phyloP scores from a whole-genome alignment of 495 filamentous ascomycete species.

The Symbiotaphrina buchneri region DNA sequence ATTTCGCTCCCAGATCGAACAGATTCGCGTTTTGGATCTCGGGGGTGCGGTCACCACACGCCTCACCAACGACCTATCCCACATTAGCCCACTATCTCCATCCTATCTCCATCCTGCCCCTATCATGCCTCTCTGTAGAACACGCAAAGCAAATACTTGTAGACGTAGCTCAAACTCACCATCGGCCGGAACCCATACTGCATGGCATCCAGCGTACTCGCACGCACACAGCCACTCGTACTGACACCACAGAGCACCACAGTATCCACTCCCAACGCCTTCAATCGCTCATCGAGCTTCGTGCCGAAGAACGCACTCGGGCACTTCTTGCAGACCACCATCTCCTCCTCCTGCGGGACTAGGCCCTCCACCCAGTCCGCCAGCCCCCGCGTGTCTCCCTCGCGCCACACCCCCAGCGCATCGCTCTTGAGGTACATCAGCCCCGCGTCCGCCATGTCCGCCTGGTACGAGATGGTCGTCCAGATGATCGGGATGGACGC shows the following conservation, averaged over 20 bases:
- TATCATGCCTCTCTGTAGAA: too few species aligned
- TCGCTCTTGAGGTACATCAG: slow-evolving; percentile 12
- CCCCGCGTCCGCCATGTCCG: slow-evolving; percentile 15
- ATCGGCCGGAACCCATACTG: too few species aligned
- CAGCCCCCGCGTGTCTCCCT: slow-evolving; percentile 12
- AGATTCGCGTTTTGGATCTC: too few species aligned
- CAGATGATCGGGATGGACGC: slow-evolving; percentile 11
- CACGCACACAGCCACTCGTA: too few species aligned
- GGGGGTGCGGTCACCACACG: too few species aligned
- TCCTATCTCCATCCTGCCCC: too few species aligned
- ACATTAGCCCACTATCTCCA: too few species aligned
- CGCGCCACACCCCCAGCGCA: slow-evolving; percentile 12
- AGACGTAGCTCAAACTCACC: too few species aligned
- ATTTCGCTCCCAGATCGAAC: too few species aligned
- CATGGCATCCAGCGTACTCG: too few species aligned
- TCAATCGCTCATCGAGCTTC: slow-evolving; percentile 11
- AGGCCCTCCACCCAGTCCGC: slow-evolving; percentile 11
- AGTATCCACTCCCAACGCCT: slow-evolving; percentile 13
- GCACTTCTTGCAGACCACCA: slow-evolving; percentile 13
- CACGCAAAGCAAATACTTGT: too few species aligned
- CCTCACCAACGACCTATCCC: too few species aligned
- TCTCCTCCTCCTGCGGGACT: slow-evolving; percentile 11
- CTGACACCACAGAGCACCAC: slow-evolving; percentile 15
- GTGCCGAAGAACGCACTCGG: slow-evolving; percentile 18
- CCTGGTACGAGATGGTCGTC: slow-evolving; percentile 12